Conservation (phyloP, 805 yeast species). For the Candida michaelii region DNA sequence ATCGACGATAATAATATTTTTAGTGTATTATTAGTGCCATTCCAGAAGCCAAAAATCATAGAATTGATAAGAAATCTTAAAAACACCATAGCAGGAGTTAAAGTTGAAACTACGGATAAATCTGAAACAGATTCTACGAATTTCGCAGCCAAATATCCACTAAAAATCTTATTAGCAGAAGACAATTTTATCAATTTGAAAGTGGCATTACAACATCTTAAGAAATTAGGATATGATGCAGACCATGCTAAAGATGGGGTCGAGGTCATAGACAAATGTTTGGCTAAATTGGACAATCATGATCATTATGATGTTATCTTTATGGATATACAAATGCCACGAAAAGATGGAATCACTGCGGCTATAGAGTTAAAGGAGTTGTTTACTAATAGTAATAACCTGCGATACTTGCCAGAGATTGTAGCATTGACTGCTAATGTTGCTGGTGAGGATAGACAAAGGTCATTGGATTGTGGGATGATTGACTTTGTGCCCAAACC, state of each 20-base stretch:
- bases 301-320: conserved; percentile 50
- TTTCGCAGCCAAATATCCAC: conserved; percentile 30
- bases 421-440: conserved; percentile 55
- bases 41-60: conserved; percentile 25
- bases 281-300: conserved; percentile 22
- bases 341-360: conserved; percentile 56
- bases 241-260: conserved; percentile 55
- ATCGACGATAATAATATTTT: conserved; percentile 20
- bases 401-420: conserved; percentile 31
- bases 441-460: conserved; percentile 51
- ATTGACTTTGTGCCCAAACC: conserved; percentile 54
- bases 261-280: conserved; percentile 40
- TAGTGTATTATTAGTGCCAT: conserved; percentile 28
- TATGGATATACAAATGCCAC: conserved; percentile 58
- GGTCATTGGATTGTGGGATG: conserved; percentile 52
- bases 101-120: not conserved
- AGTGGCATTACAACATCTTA: conserved; percentile 51
- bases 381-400: conserved; percentile 23
- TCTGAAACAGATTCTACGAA: not conserved
- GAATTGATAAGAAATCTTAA: conserved; percentile 10
- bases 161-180: conserved; percentile 53
- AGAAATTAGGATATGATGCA: conserved; percentile 49
- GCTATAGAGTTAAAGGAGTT: conserved; percentile 36
- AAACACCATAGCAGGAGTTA: not conserved
- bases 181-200: conserved; percentile 51